Percentiles rank a stretch among this genome's conserved stretches.
These are phyloP conservation scores for Globisporangium ultimum DNA, from an alignment of 352 stramenopile species.

Conservation along the genomic window DNA sequence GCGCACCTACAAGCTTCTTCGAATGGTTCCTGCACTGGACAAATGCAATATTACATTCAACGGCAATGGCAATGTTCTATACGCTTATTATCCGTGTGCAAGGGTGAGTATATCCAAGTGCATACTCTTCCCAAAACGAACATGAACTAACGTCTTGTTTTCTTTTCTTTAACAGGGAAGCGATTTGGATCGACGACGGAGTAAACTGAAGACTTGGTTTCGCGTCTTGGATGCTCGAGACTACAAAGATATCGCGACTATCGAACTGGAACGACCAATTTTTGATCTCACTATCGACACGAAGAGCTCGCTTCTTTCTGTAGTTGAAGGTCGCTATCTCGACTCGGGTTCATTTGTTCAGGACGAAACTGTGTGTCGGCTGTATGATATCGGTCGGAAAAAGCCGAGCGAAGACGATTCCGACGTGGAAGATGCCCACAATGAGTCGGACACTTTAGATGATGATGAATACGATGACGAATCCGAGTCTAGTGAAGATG, in stretches of 20 bases:
- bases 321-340: conserved; percentile 73
- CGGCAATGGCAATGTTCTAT: conserved; percentile 62
- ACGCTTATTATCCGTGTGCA: conserved; percentile 78
- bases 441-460: conserved; percentile 66
- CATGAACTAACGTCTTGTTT: too few relatives aligned
- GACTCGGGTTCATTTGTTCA: conserved; percentile 52
- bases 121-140: neutral
- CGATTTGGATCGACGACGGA: conserved; percentile 48
- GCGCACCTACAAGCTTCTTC: conserved; percentile 78
- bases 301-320: conserved; percentile 62
- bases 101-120: conserved; percentile 31
- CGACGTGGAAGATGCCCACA: conserved; percentile 73
- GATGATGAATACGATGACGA: conserved; percentile 82
- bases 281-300: conserved; percentile 69
- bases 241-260: conserved; percentile 82
- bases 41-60: conserved; percentile 81
- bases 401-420: conserved; percentile 85
- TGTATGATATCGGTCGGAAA: conserved; percentile 88
- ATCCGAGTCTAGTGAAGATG: conserved; percentile 36
- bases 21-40: conserved; percentile 85
- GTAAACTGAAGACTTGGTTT: conserved; percentile 82
- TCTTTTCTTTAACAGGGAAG: conserved; percentile 30
- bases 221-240: conserved; percentile 78
- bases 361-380: conserved; percentile 75
- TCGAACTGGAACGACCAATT: conserved; percentile 75